Percentiles rank a stretch among this genome's conserved stretches.
Conservation (phyloP, 2,329 filamentous ascomycete genomes). For the Thermomyces lanuginosus region DNA sequence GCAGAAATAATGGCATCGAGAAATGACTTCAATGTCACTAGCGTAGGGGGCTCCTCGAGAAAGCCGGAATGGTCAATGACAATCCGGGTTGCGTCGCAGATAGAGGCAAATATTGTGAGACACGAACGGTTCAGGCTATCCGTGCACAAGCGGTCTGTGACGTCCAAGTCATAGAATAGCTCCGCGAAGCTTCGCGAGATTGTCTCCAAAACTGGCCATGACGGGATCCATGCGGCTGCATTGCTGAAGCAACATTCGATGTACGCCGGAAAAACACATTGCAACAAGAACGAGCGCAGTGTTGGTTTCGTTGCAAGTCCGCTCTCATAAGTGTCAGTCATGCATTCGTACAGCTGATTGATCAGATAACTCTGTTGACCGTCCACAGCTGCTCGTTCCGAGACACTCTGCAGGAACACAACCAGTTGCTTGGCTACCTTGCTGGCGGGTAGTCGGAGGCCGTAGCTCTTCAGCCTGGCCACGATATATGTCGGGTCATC, state of each 20-base stretch:
- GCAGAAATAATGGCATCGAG: constrained; percentile 26
- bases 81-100: constrained; percentile 20
- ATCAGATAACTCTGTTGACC: constrained; percentile 41
- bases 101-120: constrained; percentile 21
- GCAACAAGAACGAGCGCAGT: constrained; percentile 36
- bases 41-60: constrained; percentile 23
- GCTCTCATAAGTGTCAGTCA: constrained; percentile 29
- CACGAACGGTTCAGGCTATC: constrained; percentile 22
- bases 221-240: constrained; percentile 35
- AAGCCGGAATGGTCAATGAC: constrained; percentile 18
- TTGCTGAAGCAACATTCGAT: constrained; percentile 33
- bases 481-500: constrained; percentile 47
- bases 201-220: constrained; percentile 36
- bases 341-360: constrained; percentile 36
- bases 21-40: constrained; percentile 24
- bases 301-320: constrained; percentile 26
- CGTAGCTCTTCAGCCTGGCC: constrained; percentile 43
- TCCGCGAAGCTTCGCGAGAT: constrained; percentile 27
- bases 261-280: constrained; percentile 42
- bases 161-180: constrained; percentile 31
- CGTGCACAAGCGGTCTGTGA: constrained; percentile 25
- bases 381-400: constrained; percentile 42
- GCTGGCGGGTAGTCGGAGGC: constrained; percentile 33
- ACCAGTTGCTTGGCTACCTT: constrained; percentile 39
- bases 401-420: constrained; percentile 43